Evolutionary conservation across 257 asterid genomes (phyloP).

Genomic region (Nicotiana undulata): DNA sequence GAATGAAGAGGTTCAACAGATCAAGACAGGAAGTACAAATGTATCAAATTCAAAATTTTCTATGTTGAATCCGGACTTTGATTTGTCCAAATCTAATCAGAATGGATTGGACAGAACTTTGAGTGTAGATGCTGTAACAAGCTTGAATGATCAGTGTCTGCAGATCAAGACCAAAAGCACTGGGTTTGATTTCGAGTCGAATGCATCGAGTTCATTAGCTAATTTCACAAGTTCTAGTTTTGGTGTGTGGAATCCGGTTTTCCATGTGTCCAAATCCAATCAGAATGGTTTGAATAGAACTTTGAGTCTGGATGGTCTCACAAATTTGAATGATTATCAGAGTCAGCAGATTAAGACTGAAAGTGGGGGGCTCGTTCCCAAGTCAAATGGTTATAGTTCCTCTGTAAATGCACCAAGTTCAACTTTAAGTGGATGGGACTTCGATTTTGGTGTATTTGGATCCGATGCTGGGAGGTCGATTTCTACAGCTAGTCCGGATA

Average conservation of each 20-base stretch:
- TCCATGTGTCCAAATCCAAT: conserved; percentile 9
- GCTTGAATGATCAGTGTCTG: conserved; percentile 11
- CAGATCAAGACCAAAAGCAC: background rate
- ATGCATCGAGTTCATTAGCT: background rate
- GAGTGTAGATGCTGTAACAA: conserved; percentile 1
- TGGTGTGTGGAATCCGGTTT: background rate
- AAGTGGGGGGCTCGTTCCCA: conserved; percentile 20
- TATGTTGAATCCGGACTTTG: background rate
- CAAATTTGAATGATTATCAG: conserved; percentile 18
- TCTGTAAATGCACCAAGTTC: conserved; percentile 15
- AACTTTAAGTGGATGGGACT: conserved; percentile 17
- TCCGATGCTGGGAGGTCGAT: background rate
- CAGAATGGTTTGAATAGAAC: background rate
- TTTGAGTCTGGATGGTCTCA: conserved; percentile 10
- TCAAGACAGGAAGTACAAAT: background rate
- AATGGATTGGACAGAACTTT: conserved; percentile 1
- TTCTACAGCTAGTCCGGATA: background rate
- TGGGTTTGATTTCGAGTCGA: background rate
- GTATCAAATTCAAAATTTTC: background rate
- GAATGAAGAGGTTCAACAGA: conserved; percentile 1
- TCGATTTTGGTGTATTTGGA: conserved; percentile 14
- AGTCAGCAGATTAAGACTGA: conserved; percentile 26
- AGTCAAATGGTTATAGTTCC: conserved; percentile 16
- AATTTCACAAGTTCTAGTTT: conserved; percentile 4
- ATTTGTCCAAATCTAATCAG: background rate